phyloP scores from a whole-genome alignment of 2,329 filamentous ascomycete species.

The Fusarium decemcellulare region DNA sequence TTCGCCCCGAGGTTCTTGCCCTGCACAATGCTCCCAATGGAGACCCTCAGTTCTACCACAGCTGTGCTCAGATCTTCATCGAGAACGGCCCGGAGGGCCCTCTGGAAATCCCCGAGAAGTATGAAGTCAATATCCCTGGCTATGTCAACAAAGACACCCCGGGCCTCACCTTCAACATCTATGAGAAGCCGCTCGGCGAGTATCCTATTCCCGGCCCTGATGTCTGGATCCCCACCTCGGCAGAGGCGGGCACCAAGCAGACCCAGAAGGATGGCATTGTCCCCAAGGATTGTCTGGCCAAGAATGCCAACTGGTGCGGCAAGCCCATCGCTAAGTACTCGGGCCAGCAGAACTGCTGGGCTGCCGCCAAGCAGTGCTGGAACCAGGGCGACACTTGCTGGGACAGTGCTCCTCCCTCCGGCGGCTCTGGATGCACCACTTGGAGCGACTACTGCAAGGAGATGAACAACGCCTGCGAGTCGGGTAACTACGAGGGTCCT shows the following conservation, averaged over 20 bases:
- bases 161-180: slow-evolving; percentile 76
- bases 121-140: slow-evolving; percentile 76
- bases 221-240: slow-evolving; percentile 61
- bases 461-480: slow-evolving; percentile 61
- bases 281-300: slow-evolving; percentile 70
- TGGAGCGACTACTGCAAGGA: slow-evolving; percentile 74
- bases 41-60: slow-evolving; percentile 80
- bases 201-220: slow-evolving; percentile 70
- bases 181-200: slow-evolving; percentile 59
- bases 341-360: slow-evolving; percentile 72
- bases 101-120: slow-evolving; percentile 61
- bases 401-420: slow-evolving; percentile 69
- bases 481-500: slow-evolving; percentile 62
- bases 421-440: slow-evolving; percentile 69
- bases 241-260: slow-evolving; percentile 35
- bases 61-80: slow-evolving; percentile 80
- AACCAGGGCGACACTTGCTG: slow-evolving; percentile 73
- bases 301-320: slow-evolving; percentile 82
- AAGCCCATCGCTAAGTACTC: slow-evolving; percentile 71
- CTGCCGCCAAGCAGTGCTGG: slow-evolving; percentile 69
- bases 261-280: slow-evolving; percentile 61
- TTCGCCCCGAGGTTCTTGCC: slow-evolving; percentile 78
- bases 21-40: slow-evolving; percentile 72
- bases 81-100: slow-evolving; percentile 60
- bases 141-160: slow-evolving; percentile 69